A percentile compares a stretch with the other conserved stretches of the same genome.
phyloP scores from a whole-genome alignment of 495 filamentous ascomycete genomes.

The Elaphomyces granulatus region DNA sequence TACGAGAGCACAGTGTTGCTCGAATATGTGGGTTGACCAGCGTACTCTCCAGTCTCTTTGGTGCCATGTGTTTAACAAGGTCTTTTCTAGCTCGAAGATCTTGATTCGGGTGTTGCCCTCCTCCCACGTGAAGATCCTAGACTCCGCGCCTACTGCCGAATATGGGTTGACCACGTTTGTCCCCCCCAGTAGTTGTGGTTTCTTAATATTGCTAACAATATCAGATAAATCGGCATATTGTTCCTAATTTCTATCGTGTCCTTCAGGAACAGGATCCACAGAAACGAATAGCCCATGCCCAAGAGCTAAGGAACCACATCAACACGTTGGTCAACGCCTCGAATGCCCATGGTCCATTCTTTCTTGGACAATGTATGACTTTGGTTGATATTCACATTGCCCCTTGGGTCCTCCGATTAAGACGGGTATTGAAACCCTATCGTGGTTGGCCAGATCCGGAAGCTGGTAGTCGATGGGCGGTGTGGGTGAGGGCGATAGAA shows the following conservation, averaged over 20 bases:
- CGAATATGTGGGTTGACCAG: slow-evolving; percentile 54
- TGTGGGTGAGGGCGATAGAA: slow-evolving; percentile 76
- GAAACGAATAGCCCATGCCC: slow-evolving; percentile 47
- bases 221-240: slow-evolving; percentile 69
- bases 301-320: slow-evolving; percentile 57
- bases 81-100: slow-evolving; percentile 56
- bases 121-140: slow-evolving; percentile 53
- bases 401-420: slow-evolving; percentile 70
- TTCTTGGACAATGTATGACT: slow-evolving; percentile 55
- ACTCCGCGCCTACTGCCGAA: slow-evolving; percentile 58
- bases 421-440: slow-evolving; percentile 63
- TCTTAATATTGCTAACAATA: slow-evolving; percentile 9
- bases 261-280: slow-evolving; percentile 54
- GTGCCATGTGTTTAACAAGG: no score
- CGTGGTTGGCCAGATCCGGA: slow-evolving; percentile 64
- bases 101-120: slow-evolving; percentile 44
- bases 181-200: neutral
- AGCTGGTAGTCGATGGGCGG: slow-evolving; percentile 52
- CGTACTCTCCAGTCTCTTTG: slow-evolving; percentile 2
- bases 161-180: slow-evolving; percentile 80
- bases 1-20: slow-evolving; percentile 79
- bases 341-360: slow-evolving; percentile 60
- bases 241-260: slow-evolving; percentile 68
- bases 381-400: slow-evolving; percentile 83
- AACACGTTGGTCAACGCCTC: slow-evolving; percentile 58